phyloP scores from a whole-genome alignment of 805 yeast genomes.

The Metschnikowia vanudenii region DNA sequence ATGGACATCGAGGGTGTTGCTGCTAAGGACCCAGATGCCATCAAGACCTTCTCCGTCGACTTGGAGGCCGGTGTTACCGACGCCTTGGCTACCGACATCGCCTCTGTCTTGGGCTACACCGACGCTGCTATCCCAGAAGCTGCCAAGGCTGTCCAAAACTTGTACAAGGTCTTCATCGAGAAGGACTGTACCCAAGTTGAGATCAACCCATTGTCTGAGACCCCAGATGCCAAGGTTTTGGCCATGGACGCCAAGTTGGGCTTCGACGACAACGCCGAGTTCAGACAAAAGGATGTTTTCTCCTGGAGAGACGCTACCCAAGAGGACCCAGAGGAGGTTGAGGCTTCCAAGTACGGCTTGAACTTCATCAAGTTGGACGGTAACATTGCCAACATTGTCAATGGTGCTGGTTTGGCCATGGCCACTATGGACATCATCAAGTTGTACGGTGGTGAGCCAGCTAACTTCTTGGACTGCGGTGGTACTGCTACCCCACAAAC shows the following conservation, averaged over 20 bases:
- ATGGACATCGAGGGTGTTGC: conserved; percentile 99
- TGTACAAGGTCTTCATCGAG: conserved; percentile 86
- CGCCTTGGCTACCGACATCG: conserved; percentile 70
- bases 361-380: conserved; percentile 98
- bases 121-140: conserved; percentile 77
- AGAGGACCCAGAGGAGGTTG: conserved; percentile 97
- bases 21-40: conserved; percentile 82
- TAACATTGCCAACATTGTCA: conserved; percentile 96
- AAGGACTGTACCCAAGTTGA: conserved; percentile 97
- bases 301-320: conserved; percentile 96
- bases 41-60: conserved; percentile 81
- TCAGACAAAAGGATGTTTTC: conserved; percentile 92
- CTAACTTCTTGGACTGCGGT: conserved; percentile 99
- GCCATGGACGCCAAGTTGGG: conserved; percentile 99
- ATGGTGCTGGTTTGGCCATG: conserved; percentile 99
- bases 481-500: conserved; percentile 99
- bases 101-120: conserved; percentile 79
- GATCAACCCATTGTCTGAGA: conserved; percentile 96
- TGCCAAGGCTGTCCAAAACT: conserved; percentile 79
- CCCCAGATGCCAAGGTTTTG: conserved; percentile 82
- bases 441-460: conserved; percentile 97
- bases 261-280: conserved; percentile 94
- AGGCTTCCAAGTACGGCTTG: conserved; percentile 84
- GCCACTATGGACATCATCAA: conserved; percentile 99
- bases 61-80: conserved; percentile 79